Conservation (phyloP, 1,139 yeast genomes). For the Hanseniaspora gamundiae region DNA sequence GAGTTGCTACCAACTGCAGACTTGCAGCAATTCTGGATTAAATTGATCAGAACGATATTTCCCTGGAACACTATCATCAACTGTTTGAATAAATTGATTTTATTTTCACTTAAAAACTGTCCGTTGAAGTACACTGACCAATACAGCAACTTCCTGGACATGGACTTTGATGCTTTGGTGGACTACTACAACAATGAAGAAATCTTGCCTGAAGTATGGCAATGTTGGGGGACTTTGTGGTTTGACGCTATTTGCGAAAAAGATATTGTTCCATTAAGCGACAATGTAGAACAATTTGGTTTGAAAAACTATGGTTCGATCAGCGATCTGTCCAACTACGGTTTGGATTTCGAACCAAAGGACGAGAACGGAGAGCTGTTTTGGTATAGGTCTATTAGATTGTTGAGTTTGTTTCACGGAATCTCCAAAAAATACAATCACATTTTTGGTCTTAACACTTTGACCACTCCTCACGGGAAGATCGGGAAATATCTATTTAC, state of each 20-base stretch:
- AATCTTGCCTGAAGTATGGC: conserved; percentile 64
- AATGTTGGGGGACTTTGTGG: conserved; percentile 79
- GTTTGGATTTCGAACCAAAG: conserved; percentile 34
- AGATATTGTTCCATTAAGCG: conserved; percentile 38
- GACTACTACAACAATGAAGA: conserved; percentile 42
- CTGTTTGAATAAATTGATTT: conserved; percentile 40
- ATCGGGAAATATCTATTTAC: conserved; percentile 6
- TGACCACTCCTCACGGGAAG: conserved; percentile 6
- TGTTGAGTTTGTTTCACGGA: conserved; percentile 20
- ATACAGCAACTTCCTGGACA: conserved; percentile 4
- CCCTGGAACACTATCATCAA: conserved; percentile 59
- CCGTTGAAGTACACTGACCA: conserved; percentile 5
- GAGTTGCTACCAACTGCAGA: conserved; percentile 21
- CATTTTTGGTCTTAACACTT: conserved; percentile 5
- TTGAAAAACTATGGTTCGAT: conserved; percentile 32
- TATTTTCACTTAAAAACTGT: conserved; percentile 11
- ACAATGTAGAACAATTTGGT: conserved; percentile 43
- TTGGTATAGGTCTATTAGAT: conserved; percentile 23
- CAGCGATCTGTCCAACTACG: conserved; percentile 50
- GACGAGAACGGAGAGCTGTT: conserved; percentile 27
- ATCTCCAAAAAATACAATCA: conserved; percentile 14
- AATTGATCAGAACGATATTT: conserved; percentile 36
- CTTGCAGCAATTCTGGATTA: conserved; percentile 34
- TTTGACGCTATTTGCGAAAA: conserved; percentile 36
- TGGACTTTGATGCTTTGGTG: conserved; percentile 25